Percentiles rank a stretch among this genome's conserved stretches.
phyloP scores from a whole-genome alignment of 352 stramenopile species.

The Phytophthora sansomeana region DNA sequence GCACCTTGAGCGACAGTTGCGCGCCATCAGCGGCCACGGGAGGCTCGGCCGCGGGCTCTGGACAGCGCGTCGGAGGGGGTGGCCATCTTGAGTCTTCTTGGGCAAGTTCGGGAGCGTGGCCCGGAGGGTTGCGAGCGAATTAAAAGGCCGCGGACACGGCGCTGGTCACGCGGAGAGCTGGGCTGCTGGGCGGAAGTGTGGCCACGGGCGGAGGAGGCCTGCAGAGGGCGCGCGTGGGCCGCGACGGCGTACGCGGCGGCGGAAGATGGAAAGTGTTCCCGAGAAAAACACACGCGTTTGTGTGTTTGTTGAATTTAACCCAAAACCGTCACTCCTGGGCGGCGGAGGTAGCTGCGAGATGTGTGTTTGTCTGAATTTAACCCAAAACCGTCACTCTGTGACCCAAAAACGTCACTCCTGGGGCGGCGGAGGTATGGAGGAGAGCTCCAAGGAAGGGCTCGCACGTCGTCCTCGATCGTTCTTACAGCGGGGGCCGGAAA shows the following conservation, averaged over 20 bases:
- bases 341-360: no score
- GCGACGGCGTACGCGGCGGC: not conserved
- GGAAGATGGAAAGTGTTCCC: constrained; percentile 1
- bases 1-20: constrained; percentile 78
- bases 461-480: no score
- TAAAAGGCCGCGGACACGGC: not conserved
- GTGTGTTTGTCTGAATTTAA: no score
- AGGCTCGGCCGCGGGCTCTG: constrained; percentile 33
- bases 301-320: no score
- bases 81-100: constrained; percentile 14
- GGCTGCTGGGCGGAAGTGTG: not conserved
- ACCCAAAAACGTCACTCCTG: no score
- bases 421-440: no score
- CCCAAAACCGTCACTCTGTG: no score
- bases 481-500: no score
- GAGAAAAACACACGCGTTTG: no score
- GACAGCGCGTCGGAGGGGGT: not conserved
- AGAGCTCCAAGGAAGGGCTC: no score
- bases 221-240: not conserved
- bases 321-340: no score
- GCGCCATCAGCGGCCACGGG: constrained; percentile 20
- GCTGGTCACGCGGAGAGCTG: not conserved
- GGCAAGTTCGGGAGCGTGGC: not conserved
- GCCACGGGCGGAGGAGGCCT: not conserved
- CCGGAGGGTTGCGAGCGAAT: constrained; percentile 6